Conservation (phyloP, 2,329 filamentous ascomycete genomes). For the Colletotrichum gloeosporioides region DNA sequence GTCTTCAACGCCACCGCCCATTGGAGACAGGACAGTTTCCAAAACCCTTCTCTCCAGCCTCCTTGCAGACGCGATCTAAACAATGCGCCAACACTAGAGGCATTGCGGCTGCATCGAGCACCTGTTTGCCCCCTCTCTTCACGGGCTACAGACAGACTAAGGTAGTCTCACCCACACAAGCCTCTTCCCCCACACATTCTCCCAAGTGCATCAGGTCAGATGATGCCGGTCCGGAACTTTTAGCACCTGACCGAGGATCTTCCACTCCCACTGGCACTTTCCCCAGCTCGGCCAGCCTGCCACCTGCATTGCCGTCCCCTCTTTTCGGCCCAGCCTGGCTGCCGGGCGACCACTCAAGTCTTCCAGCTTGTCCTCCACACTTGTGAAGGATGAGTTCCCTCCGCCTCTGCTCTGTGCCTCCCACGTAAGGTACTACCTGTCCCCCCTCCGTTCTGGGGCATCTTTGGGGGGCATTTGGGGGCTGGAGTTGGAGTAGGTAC, state of each 20-base stretch:
- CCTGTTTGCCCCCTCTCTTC: background rate
- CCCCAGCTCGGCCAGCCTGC: conserved; percentile 2
- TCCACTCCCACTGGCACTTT: background rate
- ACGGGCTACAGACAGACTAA: background rate
- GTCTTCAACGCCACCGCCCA: background rate
- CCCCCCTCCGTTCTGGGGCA: background rate
- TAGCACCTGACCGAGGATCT: conserved; percentile 21
- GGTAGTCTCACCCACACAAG: background rate
- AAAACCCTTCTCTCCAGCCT: conserved; percentile 10
- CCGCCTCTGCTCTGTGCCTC: background rate
- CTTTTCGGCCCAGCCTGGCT: conserved; percentile 7
- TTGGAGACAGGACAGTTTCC: background rate
- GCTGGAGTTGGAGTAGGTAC: background rate
- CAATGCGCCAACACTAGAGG: background rate
- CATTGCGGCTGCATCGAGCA: background rate
- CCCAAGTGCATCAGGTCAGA: conserved; percentile 1
- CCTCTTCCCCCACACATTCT: conserved; percentile 3
- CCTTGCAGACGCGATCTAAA: background rate
- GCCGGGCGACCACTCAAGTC: conserved; percentile 4
- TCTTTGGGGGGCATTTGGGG: background rate
- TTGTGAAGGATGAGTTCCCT: background rate
- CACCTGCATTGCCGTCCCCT: conserved; percentile 11
- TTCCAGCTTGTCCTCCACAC: background rate
- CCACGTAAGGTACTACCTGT: background rate
- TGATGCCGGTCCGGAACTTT: conserved; percentile 17